These are phyloP conservation scores for Paratrypanosoma confusum DNA, from an alignment of 208 protist species.

Conservation along the genomic window DNA sequence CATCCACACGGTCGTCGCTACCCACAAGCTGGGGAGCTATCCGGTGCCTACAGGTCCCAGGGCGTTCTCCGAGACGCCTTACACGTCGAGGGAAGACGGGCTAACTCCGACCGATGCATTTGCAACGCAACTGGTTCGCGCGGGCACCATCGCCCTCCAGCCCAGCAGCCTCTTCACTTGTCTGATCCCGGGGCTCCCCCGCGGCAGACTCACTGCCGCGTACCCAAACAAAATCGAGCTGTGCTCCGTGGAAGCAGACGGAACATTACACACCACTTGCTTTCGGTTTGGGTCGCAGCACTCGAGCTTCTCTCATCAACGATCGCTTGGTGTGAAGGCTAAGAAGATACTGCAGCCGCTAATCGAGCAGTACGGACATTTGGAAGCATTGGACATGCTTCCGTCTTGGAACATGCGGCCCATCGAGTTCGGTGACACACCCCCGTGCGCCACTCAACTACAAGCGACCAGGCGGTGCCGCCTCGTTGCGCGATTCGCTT, in stretches of 20 bases:
- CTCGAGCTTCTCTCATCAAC: slow-evolving; percentile 50
- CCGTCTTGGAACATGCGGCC: slow-evolving; percentile 41
- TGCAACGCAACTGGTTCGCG: too few relatives aligned
- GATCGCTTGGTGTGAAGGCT: slow-evolving; percentile 22
- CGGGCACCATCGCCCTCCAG: too few relatives aligned
- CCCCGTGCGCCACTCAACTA: slow-evolving; percentile 35
- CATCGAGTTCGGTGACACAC: slow-evolving; percentile 42
- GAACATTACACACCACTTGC: slow-evolving; percentile 51
- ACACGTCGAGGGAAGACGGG: too few relatives aligned
- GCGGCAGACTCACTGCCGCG: slow-evolving; percentile 18
- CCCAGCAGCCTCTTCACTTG: slow-evolving; percentile 30
- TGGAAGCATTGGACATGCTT: slow-evolving; percentile 31
- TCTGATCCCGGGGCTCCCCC: slow-evolving; percentile 39
- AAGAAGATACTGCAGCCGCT: slow-evolving; percentile 38
- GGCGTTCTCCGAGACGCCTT: too few relatives aligned
- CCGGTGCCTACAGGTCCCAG: too few relatives aligned
- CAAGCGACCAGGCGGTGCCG: slow-evolving; percentile 44
- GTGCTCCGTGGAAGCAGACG: slow-evolving; percentile 55
- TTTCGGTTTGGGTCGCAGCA: slow-evolving; percentile 56
- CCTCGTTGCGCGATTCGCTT: slow-evolving; percentile 39
- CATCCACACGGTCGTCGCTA: too few relatives aligned
- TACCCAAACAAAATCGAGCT: slow-evolving; percentile 51
- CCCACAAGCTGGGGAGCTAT: too few relatives aligned
- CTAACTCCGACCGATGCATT: too few relatives aligned
- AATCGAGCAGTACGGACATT: slow-evolving; percentile 29